These are phyloP conservation scores for Saccharomyces hybrid DNA, from an alignment of 1,139 yeast species.

Conservation along the genomic window DNA sequence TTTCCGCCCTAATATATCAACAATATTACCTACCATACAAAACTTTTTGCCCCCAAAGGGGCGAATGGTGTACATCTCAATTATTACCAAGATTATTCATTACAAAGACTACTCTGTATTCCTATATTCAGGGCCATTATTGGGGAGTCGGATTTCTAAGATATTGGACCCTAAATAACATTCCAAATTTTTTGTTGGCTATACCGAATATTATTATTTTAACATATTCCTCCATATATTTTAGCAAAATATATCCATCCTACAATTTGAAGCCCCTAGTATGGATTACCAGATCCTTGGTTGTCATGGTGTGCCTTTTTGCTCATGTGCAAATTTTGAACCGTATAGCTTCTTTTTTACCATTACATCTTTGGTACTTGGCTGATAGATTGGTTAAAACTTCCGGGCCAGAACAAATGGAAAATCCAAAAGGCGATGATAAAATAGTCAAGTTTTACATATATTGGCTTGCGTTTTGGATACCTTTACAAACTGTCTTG, in stretches of 20 bases:
- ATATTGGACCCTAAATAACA: slow-evolving; percentile 74
- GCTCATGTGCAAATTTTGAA: slow-evolving; percentile 86
- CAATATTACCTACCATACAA: slow-evolving; percentile 47
- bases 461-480: slow-evolving; percentile 47
- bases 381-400: slow-evolving; percentile 35
- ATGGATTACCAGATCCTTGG: slow-evolving; percentile 37
- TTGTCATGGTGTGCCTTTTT: slow-evolving; percentile 47
- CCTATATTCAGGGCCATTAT: slow-evolving; percentile 70
- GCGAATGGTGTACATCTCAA: slow-evolving; percentile 62
- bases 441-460: slow-evolving; percentile 30
- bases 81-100: slow-evolving; percentile 32
- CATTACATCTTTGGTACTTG: slow-evolving; percentile 66
- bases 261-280: slow-evolving; percentile 36
- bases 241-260: slow-evolving; percentile 23
- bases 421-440: slow-evolving; percentile 18
- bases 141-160: slow-evolving; percentile 78
- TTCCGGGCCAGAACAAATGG: slow-evolving; percentile 7
- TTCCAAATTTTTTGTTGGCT: slow-evolving; percentile 80
- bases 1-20: slow-evolving; percentile 38
- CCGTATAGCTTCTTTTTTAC: slow-evolving; percentile 69
- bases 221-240: slow-evolving; percentile 28
- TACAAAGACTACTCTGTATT: slow-evolving; percentile 46
- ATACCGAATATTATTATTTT: slow-evolving; percentile 52
- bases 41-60: slow-evolving; percentile 60
- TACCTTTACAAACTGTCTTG: slow-evolving; percentile 48